These are phyloP conservation scores for Pseudogymnoascus destructans DNA, from an alignment of 2,329 filamentous ascomycete genomes.

Conservation along the genomic window DNA sequence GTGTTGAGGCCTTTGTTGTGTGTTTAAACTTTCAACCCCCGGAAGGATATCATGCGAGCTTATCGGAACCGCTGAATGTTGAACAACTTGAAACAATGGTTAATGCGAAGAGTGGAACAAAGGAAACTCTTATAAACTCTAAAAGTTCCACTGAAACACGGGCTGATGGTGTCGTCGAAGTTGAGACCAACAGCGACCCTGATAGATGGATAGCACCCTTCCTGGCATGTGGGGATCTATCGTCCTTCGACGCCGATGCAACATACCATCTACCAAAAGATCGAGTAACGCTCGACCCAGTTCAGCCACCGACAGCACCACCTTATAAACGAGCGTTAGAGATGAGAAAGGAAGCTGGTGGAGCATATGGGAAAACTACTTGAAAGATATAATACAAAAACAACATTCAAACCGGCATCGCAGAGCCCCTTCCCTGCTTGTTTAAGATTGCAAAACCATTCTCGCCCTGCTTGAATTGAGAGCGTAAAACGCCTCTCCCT, in stretches of 20 bases:
- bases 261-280: constrained; percentile 82
- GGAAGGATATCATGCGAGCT: constrained; percentile 57
- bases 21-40: constrained; percentile 82
- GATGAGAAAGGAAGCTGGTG: constrained; percentile 61
- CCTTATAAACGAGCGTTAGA: constrained; percentile 89
- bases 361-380: constrained; percentile 35
- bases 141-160: constrained; percentile 8
- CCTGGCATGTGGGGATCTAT: constrained; percentile 91
- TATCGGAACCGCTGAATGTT: constrained; percentile 62
- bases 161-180: constrained; percentile 20
- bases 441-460: constrained; percentile 12
- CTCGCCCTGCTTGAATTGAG: constrained; percentile 14
- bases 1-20: constrained; percentile 92
- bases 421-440: constrained; percentile 8
- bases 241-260: constrained; percentile 88
- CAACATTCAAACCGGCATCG: background rate
- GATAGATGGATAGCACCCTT: constrained; percentile 82
- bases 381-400: background rate
- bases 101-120: constrained; percentile 29
- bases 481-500: constrained; percentile 19
- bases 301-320: constrained; percentile 90
- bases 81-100: constrained; percentile 41
- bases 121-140: constrained; percentile 29
- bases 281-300: constrained; percentile 74
- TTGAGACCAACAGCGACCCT: constrained; percentile 31